Conservation (phyloP, 495 filamentous ascomycete species). For the Annulohypoxylon bovei region DNA sequence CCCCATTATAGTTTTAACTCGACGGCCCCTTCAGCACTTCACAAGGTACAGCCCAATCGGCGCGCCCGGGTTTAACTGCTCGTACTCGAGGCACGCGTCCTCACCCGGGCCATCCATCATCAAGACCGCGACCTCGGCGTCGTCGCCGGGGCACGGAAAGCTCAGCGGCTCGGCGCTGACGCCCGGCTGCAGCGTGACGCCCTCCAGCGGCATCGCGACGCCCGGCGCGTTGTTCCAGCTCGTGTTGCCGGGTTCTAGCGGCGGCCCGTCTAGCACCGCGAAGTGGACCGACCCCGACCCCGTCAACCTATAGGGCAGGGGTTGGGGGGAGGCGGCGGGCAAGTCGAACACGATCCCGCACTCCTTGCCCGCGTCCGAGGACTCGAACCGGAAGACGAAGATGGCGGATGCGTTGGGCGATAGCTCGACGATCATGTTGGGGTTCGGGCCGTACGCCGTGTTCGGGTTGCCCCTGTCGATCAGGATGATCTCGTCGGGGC, state of each 20-base stretch:
- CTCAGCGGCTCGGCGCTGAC: slow-evolving; percentile 8
- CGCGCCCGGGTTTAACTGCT: not conserved
- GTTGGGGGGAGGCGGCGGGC: slow-evolving; percentile 63
- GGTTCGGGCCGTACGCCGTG: slow-evolving; percentile 46
- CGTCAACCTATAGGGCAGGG: slow-evolving; percentile 65
- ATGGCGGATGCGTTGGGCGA: slow-evolving; percentile 66
- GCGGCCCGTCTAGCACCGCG: slow-evolving; percentile 51
- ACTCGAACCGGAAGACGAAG: slow-evolving; percentile 77
- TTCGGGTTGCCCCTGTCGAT: slow-evolving; percentile 65
- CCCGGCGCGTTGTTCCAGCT: slow-evolving; percentile 63
- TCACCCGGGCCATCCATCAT: slow-evolving; percentile 18
- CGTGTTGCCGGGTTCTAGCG: slow-evolving; percentile 52
- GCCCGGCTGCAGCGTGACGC: slow-evolving; percentile 14
- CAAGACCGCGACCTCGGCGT: slow-evolving; percentile 9
- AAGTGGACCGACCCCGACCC: slow-evolving; percentile 67
- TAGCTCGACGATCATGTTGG: slow-evolving; percentile 66
- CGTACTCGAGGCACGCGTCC: slow-evolving; percentile 23
- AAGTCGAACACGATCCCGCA: slow-evolving; percentile 72
- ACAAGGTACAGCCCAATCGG: slow-evolving; percentile 28
- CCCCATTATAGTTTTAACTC: not conserved
- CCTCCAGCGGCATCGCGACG: slow-evolving; percentile 43
- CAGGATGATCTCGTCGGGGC: slow-evolving; percentile 61
- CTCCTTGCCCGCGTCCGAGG: slow-evolving; percentile 62
- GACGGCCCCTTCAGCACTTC: slow-evolving; percentile 13
- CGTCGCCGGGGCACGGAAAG: slow-evolving; percentile 40